These are phyloP conservation scores for Globisporangium rhizosaccharum DNA, from an alignment of 352 stramenopile species.

Conservation along the genomic window DNA sequence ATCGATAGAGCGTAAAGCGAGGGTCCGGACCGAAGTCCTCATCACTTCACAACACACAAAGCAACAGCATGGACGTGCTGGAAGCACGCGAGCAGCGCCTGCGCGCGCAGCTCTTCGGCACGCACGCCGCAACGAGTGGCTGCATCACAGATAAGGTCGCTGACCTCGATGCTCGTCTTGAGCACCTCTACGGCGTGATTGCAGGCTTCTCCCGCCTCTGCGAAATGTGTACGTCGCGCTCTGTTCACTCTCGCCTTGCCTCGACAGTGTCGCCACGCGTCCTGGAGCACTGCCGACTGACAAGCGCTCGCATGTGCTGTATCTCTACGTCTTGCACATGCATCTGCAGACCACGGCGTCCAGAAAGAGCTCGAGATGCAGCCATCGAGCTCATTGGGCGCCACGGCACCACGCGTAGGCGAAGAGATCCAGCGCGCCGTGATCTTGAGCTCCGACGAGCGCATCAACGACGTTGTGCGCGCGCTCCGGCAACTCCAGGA, in stretches of 20 bases:
- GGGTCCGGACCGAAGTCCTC: too few relatives aligned
- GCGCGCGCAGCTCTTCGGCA: conserved; percentile 26
- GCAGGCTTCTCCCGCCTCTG: conserved; percentile 34
- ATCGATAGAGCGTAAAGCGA: too few relatives aligned
- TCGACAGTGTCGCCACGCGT: not conserved
- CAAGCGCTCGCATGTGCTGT: not conserved
- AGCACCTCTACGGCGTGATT: conserved; percentile 26
- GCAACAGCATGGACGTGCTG: conserved; percentile 40
- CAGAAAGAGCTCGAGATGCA: conserved; percentile 33
- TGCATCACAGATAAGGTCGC: conserved; percentile 19
- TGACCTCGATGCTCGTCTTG: conserved; percentile 22
- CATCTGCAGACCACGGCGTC: conserved; percentile 25
- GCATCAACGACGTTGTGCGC: conserved; percentile 25
- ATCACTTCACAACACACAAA: not conserved
- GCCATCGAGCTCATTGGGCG: conserved; percentile 18
- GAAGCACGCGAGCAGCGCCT: conserved; percentile 43
- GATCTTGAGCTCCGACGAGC: conserved; percentile 50
- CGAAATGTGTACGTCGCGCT: conserved; percentile 34
- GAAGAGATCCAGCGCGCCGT: conserved; percentile 58
- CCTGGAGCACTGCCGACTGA: not conserved
- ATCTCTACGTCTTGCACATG: too few relatives aligned
- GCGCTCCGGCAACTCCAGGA: conserved; percentile 46
- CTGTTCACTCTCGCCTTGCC: not conserved
- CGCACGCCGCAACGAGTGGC: not conserved
- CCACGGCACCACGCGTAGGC: conserved; percentile 14